A percentile compares a stretch with the other conserved stretches of the same genome.
Conservation (phyloP, 768 basidiomycete species). For the Agaricus blazei region DNA sequence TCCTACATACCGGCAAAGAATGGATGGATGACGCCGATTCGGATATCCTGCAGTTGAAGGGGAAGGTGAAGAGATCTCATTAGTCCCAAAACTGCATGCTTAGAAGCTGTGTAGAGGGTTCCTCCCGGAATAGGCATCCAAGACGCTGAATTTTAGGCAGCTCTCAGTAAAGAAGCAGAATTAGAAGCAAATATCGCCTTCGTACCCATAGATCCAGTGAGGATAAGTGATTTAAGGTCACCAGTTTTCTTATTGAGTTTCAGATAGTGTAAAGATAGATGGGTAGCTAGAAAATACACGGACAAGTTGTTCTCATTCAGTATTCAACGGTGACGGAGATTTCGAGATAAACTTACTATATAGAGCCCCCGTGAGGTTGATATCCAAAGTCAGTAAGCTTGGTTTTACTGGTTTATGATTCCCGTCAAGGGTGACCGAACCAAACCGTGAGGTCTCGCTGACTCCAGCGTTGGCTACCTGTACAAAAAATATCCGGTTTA, state of each 20-base stretch:
- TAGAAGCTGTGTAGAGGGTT: conserved; percentile 45
- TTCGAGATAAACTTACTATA: conserved; percentile 34
- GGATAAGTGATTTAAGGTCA: conserved; percentile 43
- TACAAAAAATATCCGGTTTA: not conserved
- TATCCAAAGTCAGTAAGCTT: conserved; percentile 35
- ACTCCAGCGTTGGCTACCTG: conserved; percentile 50
- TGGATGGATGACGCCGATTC: conserved; percentile 44
- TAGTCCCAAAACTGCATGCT: conserved; percentile 49
- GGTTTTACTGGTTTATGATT: conserved; percentile 42
- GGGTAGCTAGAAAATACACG: conserved; percentile 28
- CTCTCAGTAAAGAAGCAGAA: not conserved
- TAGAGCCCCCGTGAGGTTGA: conserved; percentile 43
- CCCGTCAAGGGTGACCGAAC: conserved; percentile 21
- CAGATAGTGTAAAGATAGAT: conserved; percentile 49
- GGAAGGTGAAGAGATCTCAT: conserved; percentile 42
- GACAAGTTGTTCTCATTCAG: not conserved
- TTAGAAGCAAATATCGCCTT: not conserved
- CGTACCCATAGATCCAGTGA: conserved; percentile 53
- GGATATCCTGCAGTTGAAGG: conserved; percentile 31
- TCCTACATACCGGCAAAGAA: conserved; percentile 42
- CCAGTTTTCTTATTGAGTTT: conserved; percentile 27
- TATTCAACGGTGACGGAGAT: not conserved
- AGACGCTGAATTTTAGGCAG: conserved; percentile 31
- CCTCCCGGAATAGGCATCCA: conserved; percentile 40
- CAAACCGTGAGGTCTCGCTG: conserved; percentile 28